Evolutionary conservation across 331 rosid species (phyloP).

Genomic region (Malus hybrid): DNA sequence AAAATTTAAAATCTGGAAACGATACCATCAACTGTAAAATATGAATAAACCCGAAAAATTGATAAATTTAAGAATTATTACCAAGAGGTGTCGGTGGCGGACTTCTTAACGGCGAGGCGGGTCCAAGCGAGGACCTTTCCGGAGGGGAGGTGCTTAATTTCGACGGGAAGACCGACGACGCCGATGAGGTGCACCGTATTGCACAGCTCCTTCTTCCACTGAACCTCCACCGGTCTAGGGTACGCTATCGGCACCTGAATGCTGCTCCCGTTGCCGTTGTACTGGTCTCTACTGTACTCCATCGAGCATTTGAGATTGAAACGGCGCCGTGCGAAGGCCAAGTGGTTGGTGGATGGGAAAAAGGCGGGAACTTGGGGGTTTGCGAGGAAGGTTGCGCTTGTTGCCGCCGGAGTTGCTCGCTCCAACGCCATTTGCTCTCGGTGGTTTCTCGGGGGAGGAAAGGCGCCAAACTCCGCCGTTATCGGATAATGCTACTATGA

Average conservation of each 20-base stretch:
- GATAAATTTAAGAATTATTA: slow-evolving; percentile 1
- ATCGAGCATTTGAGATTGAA: slow-evolving; percentile 34
- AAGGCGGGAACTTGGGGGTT: slow-evolving; percentile 3
- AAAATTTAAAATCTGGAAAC: neutral
- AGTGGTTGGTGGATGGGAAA: neutral
- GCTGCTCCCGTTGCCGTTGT: slow-evolving; percentile 6
- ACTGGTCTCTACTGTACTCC: slow-evolving; percentile 22
- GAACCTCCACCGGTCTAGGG: slow-evolving; percentile 67
- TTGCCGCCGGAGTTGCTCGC: neutral
- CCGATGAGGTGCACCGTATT: slow-evolving; percentile 80
- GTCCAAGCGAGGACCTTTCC: slow-evolving; percentile 84
- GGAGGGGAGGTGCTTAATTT: slow-evolving; percentile 65
- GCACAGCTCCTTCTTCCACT: slow-evolving; percentile 79
- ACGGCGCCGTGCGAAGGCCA: slow-evolving; percentile 14
- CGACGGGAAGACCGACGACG: slow-evolving; percentile 51
- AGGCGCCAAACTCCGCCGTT: slow-evolving; percentile 5
- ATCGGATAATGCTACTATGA: neutral
- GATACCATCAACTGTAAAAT: neutral
- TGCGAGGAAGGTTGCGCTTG: slow-evolving; percentile 11
- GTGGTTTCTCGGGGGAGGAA: neutral
- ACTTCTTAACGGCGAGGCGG: slow-evolving; percentile 75
- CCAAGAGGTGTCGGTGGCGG: slow-evolving; percentile 59
- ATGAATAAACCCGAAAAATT: neutral
- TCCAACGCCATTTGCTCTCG: slow-evolving; percentile 13
- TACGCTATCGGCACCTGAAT: slow-evolving; percentile 18